Evolutionary conservation across 225 moss, liverwort and hornwort species (phyloP), one percentile per base, ranked within the genome.

Genomic region (Lunularia cruciata): DNA sequence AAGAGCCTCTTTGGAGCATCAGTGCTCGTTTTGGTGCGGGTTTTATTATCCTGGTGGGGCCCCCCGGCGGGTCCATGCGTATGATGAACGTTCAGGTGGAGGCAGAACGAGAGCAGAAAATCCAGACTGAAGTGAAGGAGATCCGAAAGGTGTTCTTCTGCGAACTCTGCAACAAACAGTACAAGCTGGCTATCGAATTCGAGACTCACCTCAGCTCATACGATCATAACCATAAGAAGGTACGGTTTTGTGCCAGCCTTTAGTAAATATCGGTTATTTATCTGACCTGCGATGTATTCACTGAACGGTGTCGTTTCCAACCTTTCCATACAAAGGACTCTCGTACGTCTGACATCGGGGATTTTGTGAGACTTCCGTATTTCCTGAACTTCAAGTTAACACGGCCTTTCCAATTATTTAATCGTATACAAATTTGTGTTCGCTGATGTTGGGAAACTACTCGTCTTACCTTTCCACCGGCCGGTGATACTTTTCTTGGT

Each of bases 161-260:
- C 77, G 93, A 98, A 76, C 91, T 98, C 69, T 98, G 98, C 89
- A 98, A 93, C 83, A 98, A 98, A 77, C 98, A 98, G 78, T 98
- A 98, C 71, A 98, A 98, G 76, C 64, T 93, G 86, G 98, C 98
- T 55, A 81, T 81, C 39, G 98, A 99, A 81, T 99, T 99, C 67
- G 98, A 99, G 75, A 79, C 75, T 46, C 98, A 99, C 78, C 92
- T 99, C 31, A 99, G 98, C 78, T 99, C 98, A 57, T 99, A 99
- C 27, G 98, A 99, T 70, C 98, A 99, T 84, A 99, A 99, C 78
- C 98, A 99, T 71, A 99, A 86, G 62, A 99, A 99, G 95, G 95
- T 91, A 57, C 11, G 3, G 0, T 25, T 70, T 13, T 5, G 26
- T 37, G 16, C 51, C n/a, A n/a, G n/a, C n/a, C n/a, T n/a, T n/a